These are phyloP conservation scores for Asterionellopsis glacialis DNA, from an alignment of 108 stramenopile genomes.

Conservation along the genomic window DNA sequence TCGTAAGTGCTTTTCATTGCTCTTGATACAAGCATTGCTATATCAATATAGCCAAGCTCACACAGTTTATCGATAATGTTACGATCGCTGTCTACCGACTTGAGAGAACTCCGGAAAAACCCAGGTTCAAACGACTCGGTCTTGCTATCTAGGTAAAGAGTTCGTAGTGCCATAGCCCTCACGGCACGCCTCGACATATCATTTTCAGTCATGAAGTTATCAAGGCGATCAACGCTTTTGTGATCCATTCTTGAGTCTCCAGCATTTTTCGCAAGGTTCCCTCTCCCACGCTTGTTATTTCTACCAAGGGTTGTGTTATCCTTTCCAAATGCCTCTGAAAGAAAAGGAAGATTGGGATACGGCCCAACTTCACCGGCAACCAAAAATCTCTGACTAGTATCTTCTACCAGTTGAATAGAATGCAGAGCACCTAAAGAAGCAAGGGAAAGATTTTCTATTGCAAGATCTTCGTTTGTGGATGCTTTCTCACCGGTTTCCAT, in stretches of 20 bases:
- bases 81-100: conserved; percentile 9
- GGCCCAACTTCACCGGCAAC: conserved; percentile 29
- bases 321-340: neutral
- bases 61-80: conserved; percentile 52
- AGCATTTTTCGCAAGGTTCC: no score
- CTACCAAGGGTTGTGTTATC: no score
- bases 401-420: conserved; percentile 48
- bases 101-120: conserved; percentile 5
- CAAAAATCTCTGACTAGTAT: conserved; percentile 21
- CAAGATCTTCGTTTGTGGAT: conserved; percentile 26
- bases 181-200: conserved; percentile 50
- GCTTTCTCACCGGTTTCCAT: no score
- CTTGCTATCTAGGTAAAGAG: conserved; percentile 45
- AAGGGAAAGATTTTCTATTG: conserved; percentile 53
- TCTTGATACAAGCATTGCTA: conserved; percentile 57
- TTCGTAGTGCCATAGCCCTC: conserved; percentile 44
- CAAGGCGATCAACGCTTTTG: conserved; percentile 12
- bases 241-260: no score
- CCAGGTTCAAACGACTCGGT: no score
- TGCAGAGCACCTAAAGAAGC: conserved; percentile 48
- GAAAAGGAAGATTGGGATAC: conserved; percentile 1
- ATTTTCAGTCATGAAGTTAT: conserved; percentile 37
- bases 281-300: no score
- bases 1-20: conserved; percentile 17
- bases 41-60: conserved; percentile 55